phyloP scores from a whole-genome alignment of 805 yeast species.

The Nakazawaea ishiwadae region DNA sequence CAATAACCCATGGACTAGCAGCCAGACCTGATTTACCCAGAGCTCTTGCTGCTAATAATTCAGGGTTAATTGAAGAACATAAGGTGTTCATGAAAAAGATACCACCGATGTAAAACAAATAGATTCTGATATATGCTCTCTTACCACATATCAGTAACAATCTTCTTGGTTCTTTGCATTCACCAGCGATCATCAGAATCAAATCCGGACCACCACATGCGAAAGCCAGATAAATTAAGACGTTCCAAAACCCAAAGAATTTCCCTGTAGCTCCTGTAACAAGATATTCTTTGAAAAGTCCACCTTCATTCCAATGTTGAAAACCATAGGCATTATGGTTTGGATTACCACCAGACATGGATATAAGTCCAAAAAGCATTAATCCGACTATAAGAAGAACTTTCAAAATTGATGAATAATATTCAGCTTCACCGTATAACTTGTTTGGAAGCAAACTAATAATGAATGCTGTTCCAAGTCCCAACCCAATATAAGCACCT shows the following conservation, averaged over 20 bases:
- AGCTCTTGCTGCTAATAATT: slow-evolving; percentile 26
- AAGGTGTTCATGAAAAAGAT: slow-evolving; percentile 41
- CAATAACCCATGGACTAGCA: slow-evolving; percentile 44
- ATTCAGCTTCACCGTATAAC: slow-evolving; percentile 45
- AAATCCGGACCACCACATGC: slow-evolving; percentile 48
- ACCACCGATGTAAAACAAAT: slow-evolving; percentile 43
- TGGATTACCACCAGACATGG: slow-evolving; percentile 52
- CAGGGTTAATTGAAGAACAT: slow-evolving; percentile 38
- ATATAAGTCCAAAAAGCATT: slow-evolving; percentile 37
- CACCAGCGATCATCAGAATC: slow-evolving; percentile 43
- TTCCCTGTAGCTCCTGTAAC: slow-evolving; percentile 38
- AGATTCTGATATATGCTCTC: slow-evolving; percentile 39
- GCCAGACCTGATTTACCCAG: slow-evolving; percentile 39
- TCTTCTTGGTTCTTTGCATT: slow-evolving; percentile 42
- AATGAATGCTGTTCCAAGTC: slow-evolving; percentile 33
- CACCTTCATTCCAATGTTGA: slow-evolving; percentile 30
- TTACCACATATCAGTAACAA: slow-evolving; percentile 43
- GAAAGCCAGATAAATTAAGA: slow-evolving; percentile 36
- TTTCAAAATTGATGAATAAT: slow-evolving; percentile 40
- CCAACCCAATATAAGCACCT: slow-evolving; percentile 38
- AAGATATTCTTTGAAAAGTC: slow-evolving; percentile 33
- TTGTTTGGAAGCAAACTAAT: slow-evolving; percentile 40
- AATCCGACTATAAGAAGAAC: slow-evolving; percentile 39
- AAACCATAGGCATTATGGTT: slow-evolving; percentile 33
- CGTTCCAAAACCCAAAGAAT: slow-evolving; percentile 40